Percentiles rank a stretch among this genome's conserved stretches.
These are phyloP conservation scores for Heritiera littoralis DNA, from an alignment of 345 rosid genomes.

Conservation along the genomic window DNA sequence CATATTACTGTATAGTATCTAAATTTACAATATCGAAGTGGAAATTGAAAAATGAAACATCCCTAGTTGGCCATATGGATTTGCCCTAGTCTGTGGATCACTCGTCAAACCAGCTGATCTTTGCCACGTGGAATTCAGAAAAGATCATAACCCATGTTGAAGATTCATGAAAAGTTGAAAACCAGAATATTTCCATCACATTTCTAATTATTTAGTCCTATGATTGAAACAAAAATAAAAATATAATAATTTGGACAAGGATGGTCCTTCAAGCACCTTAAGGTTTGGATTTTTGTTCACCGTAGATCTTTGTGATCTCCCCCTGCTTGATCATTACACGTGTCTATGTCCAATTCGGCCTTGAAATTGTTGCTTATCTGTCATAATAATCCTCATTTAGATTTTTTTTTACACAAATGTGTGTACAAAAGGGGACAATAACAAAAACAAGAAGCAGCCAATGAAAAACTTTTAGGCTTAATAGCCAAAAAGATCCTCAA, in stretches of 20 bases:
- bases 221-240: not conserved
- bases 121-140: too few relatives aligned
- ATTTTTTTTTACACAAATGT: not conserved
- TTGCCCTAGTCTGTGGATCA: not conserved
- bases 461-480: not conserved
- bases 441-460: conserved; percentile 10
- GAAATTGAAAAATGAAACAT: too few relatives aligned
- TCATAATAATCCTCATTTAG: not conserved
- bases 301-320: conserved; percentile 15
- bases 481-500: too few relatives aligned
- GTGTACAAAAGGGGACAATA: not conserved
- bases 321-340: not conserved
- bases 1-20: too few relatives aligned
- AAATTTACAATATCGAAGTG: too few relatives aligned
- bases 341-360: not conserved
- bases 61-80: too few relatives aligned
- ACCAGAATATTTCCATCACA: too few relatives aligned
- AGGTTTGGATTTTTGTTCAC: conserved; percentile 21
- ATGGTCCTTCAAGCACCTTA: conserved; percentile 7
- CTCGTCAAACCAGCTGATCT: not conserved
- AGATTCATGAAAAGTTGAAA: too few relatives aligned
- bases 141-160: too few relatives aligned
- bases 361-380: conserved; percentile 21
- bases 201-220: too few relatives aligned
- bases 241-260: conserved; percentile 2